Evolutionary conservation across 139 green algal genomes (phyloP).

Genomic region (Chlorella sp.): DNA sequence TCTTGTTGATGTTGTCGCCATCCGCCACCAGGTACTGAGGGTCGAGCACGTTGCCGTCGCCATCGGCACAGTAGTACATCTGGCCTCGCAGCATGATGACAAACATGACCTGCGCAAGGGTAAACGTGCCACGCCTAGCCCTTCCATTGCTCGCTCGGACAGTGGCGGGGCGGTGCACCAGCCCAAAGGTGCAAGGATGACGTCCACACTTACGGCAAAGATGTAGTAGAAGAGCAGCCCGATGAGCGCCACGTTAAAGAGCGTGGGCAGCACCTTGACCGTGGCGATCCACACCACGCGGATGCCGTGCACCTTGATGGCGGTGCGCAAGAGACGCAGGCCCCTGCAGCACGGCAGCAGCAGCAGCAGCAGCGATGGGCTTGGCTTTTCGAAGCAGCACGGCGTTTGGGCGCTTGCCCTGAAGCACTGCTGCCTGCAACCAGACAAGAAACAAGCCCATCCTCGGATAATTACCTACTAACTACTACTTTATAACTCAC

Average conservation of each 20-base stretch:
- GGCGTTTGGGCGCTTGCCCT: too few relatives aligned
- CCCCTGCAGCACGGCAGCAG: conserved; percentile 6
- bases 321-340: conserved; percentile 52
- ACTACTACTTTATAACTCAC: not conserved
- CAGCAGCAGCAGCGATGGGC: not conserved
- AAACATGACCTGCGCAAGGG: not conserved
- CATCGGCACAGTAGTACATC: conserved; percentile 4
- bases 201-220: conserved; percentile 50
- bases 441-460: too few relatives aligned
- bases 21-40: not conserved
- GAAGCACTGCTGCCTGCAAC: too few relatives aligned
- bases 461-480: not conserved
- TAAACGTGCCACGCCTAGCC: too few relatives aligned
- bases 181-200: too few relatives aligned
- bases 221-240: conserved; percentile 65
- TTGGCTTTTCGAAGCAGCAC: not conserved
- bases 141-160: too few relatives aligned
- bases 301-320: conserved; percentile 30
- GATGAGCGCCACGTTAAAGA: conserved; percentile 58
- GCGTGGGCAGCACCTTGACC: conserved; percentile 41
- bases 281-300: conserved; percentile 56
- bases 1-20: conserved; percentile 3
- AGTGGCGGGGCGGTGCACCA: too few relatives aligned
- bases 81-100: not conserved
- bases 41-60: not conserved